These are phyloP conservation scores for Exophiala sp. DNA, from an alignment of 2,329 filamentous ascomycete genomes.

Conservation along the genomic window DNA sequence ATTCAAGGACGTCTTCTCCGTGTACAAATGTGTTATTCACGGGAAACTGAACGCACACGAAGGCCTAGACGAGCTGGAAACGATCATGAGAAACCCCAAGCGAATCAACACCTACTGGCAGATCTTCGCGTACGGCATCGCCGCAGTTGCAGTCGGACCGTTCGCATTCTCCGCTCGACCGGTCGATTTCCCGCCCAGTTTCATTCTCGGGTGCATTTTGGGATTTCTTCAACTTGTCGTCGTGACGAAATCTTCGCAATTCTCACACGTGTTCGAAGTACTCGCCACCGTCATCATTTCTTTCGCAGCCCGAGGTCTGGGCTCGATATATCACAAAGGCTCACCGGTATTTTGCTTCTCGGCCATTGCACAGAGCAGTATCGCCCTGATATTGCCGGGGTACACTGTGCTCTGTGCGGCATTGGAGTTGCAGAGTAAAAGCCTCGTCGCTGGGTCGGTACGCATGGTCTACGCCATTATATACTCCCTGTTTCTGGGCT, in stretches of 20 bases:
- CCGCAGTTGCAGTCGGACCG: slow-evolving; percentile 70
- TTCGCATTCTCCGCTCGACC: slow-evolving; percentile 75
- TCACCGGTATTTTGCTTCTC: slow-evolving; percentile 64
- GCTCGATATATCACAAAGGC: slow-evolving; percentile 57
- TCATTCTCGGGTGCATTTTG: slow-evolving; percentile 69
- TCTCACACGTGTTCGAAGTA: slow-evolving; percentile 62
- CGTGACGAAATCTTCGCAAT: slow-evolving; percentile 67
- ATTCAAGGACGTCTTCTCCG: slow-evolving; percentile 43
- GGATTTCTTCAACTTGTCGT: slow-evolving; percentile 71
- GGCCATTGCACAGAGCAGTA: slow-evolving; percentile 66
- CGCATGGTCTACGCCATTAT: slow-evolving; percentile 72
- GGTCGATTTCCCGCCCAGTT: slow-evolving; percentile 74
- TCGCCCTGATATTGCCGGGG: slow-evolving; percentile 70
- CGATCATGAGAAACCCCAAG: slow-evolving; percentile 54
- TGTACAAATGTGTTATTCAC: slow-evolving; percentile 49
- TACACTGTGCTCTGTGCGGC: slow-evolving; percentile 60
- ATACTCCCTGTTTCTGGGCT: slow-evolving; percentile 68
- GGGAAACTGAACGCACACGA: slow-evolving; percentile 45
- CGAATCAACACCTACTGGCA: slow-evolving; percentile 53
- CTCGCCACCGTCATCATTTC: slow-evolving; percentile 62
- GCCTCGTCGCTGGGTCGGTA: slow-evolving; percentile 66
- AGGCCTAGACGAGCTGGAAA: slow-evolving; percentile 40
- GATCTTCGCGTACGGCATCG: slow-evolving; percentile 69
- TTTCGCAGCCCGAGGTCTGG: slow-evolving; percentile 64
- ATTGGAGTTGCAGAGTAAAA: slow-evolving; percentile 65